Evolutionary conservation across 306 rosid species (phyloP), one percentile per base, ranked within the genome.

Genomic region (Prunus armeniaca): DNA sequence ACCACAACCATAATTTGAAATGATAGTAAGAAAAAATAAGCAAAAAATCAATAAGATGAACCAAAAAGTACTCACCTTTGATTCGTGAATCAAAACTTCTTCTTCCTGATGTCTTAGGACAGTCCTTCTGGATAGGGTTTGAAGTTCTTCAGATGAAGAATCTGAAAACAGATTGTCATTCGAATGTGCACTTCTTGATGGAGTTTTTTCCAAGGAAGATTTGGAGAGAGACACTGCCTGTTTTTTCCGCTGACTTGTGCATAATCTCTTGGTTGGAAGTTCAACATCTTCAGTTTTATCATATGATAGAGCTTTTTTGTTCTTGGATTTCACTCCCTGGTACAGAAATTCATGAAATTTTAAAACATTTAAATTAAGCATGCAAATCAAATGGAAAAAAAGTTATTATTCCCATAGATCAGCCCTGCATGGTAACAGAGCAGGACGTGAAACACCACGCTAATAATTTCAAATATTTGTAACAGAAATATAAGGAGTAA

Each of bases 181-280:
- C 12, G 46, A 47, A 34, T 25, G 10, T 65, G 17, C 25, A 13
- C 58, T 46, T 57, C 60, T 18, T 27, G 60, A 34, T 9, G 47
- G 49, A 74, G 17, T 47, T 61, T 43, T 12, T 61, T n/a, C 62
- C 46, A 27, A 46, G 28, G 19, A 24, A 25, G 57, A 30, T 62
- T 49, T 28, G 70, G 61, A 19, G 19, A 12, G 18, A 15, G 25
- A 60, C 19, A 45, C 25, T 4, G 45, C 57, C 68, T 58, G 38
- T 58, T 73, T 58, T 41, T 20, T 45, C 68, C 27, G 46, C 27
- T 43, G 17, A 10, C 28, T 73, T 5, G 77, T 60, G 77, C 34
- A 28, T 47, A 73, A 2, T 61, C 77, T 60, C 56, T 60, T 61
- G 9, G 77, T 10, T 27, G 47, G 46, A 73, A 24, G 58, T 60